Evolutionary conservation across 108 stramenopile species (phyloP), one percentile per base, ranked within the genome.

Genomic region (Parietichytrium sp.): DNA sequence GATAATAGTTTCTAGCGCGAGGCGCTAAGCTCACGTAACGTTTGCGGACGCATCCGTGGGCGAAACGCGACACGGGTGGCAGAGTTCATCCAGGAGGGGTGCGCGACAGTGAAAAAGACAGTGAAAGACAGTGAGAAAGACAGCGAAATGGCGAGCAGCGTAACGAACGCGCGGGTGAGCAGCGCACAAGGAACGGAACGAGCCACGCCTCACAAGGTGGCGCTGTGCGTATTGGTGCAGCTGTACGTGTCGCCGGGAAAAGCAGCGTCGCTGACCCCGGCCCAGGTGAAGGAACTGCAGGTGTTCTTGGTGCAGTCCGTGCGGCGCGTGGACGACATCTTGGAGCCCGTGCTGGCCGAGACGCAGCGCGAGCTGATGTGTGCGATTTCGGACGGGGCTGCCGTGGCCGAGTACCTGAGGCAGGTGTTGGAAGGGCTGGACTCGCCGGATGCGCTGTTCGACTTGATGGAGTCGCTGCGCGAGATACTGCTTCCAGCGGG

Each of bases 181-280:
- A 50, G 49, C 49, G 49, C 49, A 18, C 38, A 42, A 10, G 36
- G 61, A 42, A 45, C 61, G 6, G 61, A 72, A 42, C 61, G 61
- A 33, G 61, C 61, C 1, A 72, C 61, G 42, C 61, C 61, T 33
- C 61, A 72, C 61, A 72, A 72, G 61, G 38, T 72, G 20, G 61
- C 61, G 61, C 61, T 72, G 29, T 72, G 61, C 61, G 20, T 72
- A 42, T 42, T 72, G 33, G 61, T 42, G 42, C 33, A 42, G 20
- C 6, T 72, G n/a, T 72, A 72, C 2, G 61, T 27, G 42, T 42
- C 45, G 61, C 61, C 61, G 29, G 38, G 38, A 8, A 42, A 27
- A 8, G 38, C 36, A 25, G 42, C 36, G n/a, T 16, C 38, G 8
- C 42, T 72, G 2, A 72, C 61, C 23, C 61, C 61, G 23, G 61